Evolutionary conservation across 2,329 filamentous ascomycete genomes (phyloP), one percentile per base, ranked within the genome.

Genomic region (Alternaria sp.): DNA sequence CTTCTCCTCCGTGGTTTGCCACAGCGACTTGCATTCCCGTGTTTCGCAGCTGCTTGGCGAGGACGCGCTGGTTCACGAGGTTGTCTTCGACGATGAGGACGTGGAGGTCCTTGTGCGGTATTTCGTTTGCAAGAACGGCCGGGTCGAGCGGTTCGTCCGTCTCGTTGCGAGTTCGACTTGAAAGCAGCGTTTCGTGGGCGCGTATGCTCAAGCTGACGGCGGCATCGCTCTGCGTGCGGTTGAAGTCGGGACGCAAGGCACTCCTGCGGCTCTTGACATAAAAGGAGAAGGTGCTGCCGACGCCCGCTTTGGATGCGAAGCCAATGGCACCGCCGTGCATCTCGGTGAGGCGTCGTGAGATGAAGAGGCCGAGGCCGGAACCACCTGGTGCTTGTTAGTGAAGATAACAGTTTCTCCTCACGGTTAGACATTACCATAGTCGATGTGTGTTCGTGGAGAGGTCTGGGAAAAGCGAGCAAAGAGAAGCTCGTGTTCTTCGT

Each of bases 41-140:
- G 11, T 76, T 77, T 7, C 70, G 66, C 4, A 82, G 70, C 49
- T 81, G 79, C 60, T 78, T 80, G 4, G 74, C 68, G 14, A 81
- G 66, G 16, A 82, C 78, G 28, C 74, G 73, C 55, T 81, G 79
- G 22, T 81, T 81, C 36, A 81, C 72, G 6, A 80, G 64, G 43
- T 81, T 81, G 51, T 81, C 79, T 61, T 76, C 75, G 1, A 78
- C 76, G 8, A 78, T 67, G 5, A 78, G 63, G 9, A 78, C 60
- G 43, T 75, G 60, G 1, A 75, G 55, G 0, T 67, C 56, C 2
- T 44, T 54, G 18, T 58, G 44, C 8, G 62, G 34, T 7, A 67
- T 46, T 5, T 55, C 57, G 3, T 43, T 51, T 10, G 49, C n/a
- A 5, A 25, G 14, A 27, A 25, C 11, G 16, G 20, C 22, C 11